Conservation (phyloP, 1,284 basidiomycete genomes). For the Ustilago bromivora region DNA sequence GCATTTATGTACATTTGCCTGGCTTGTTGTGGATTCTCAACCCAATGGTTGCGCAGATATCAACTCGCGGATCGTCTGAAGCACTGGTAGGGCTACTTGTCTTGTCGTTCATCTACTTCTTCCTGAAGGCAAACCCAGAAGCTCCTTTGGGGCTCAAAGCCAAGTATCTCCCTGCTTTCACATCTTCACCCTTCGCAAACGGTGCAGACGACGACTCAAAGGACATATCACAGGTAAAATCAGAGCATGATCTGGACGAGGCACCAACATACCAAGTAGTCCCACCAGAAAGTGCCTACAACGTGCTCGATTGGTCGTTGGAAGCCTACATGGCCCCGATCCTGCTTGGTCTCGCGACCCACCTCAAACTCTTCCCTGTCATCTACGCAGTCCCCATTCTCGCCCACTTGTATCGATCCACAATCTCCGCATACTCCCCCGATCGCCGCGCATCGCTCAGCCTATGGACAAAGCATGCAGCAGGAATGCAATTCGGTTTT, state of each 20-base stretch:
- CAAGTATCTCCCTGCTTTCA: constrained; percentile 18
- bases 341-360: constrained; percentile 59
- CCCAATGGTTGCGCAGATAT: constrained; percentile 94
- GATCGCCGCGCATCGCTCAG: constrained; percentile 23
- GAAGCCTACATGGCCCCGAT: constrained; percentile 55
- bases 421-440: constrained; percentile 35
- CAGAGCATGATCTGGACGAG: background rate
- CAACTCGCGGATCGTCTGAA: constrained; percentile 94
- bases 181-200: constrained; percentile 3
- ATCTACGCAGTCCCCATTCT: constrained; percentile 87
- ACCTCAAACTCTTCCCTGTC: constrained; percentile 78
- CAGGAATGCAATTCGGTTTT: constrained; percentile 78
- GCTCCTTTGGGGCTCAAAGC: constrained; percentile 36
- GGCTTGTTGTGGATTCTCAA: constrained; percentile 85
- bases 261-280: constrained; percentile 27
- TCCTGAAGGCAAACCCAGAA: constrained; percentile 60
- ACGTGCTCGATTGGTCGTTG: constrained; percentile 51
- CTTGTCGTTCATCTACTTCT: constrained; percentile 76
- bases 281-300: constrained; percentile 45
- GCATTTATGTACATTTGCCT: constrained; percentile 58
- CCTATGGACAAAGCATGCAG: constrained; percentile 51
- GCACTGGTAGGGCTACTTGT: constrained; percentile 85
- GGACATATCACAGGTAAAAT: background rate
- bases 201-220: background rate
- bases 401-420: constrained; percentile 73